These are phyloP conservation scores for Aspergillus alliaceus DNA, from an alignment of 2,329 filamentous ascomycete genomes.

Conservation along the genomic window DNA sequence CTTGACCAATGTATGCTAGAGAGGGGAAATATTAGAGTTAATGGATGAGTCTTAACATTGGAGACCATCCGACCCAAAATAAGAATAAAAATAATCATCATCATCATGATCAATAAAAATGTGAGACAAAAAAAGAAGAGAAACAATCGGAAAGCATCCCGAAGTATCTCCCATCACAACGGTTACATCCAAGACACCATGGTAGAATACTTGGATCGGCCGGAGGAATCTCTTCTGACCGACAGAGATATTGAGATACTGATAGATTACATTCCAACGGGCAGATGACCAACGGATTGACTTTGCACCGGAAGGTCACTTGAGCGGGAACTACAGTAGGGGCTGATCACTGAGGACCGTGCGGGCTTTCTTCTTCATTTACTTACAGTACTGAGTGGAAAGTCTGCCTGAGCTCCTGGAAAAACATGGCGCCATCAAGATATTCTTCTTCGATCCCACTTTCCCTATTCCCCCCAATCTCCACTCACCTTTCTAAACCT, in stretches of 20 bases:
- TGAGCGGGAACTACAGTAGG: conserved; percentile 24
- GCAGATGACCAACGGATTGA: conserved; percentile 26
- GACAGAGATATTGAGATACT: too few species aligned
- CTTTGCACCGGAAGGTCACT: conserved; percentile 24
- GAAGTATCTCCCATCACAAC: conserved; percentile 8
- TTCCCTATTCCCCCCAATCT: neutral
- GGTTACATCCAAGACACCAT: conserved; percentile 8
- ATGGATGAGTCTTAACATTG: neutral
- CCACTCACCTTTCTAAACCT: too few species aligned
- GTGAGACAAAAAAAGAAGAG: neutral
- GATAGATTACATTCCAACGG: conserved; percentile 7
- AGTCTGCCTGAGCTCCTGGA: too few species aligned
- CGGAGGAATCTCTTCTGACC: neutral
- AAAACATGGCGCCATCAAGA: neutral
- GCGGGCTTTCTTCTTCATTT: conserved; percentile 14
- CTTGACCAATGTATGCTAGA: neutral
- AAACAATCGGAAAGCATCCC: conserved; percentile 4
- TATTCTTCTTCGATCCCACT: neutral
- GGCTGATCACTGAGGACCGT: conserved; percentile 27
- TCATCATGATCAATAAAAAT: too few species aligned
- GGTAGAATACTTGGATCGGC: conserved; percentile 4
- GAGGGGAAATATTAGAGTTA: neutral
- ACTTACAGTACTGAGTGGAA: neutral
- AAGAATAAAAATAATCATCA: neutral
- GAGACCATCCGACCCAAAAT: neutral